Evolutionary conservation across 2,329 filamentous ascomycete genomes (phyloP).

Genomic region (Aspergillus tanneri): DNA sequence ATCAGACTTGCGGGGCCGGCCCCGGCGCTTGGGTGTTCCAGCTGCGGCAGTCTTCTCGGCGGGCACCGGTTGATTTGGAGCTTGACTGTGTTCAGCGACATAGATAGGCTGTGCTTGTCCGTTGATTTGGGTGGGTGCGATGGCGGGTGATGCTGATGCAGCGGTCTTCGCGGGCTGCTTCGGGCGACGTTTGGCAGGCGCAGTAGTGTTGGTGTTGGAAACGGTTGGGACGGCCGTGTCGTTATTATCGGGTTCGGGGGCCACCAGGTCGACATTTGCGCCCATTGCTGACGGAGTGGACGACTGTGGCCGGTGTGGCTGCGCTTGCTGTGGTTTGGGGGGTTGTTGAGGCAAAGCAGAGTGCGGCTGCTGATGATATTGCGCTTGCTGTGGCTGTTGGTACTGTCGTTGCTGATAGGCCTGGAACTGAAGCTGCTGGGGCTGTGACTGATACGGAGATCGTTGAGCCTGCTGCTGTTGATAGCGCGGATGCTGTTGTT

Average conservation of each 20-base stretch:
- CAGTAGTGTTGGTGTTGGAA: background rate
- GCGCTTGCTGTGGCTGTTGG: conserved; percentile 5
- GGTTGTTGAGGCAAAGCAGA: background rate
- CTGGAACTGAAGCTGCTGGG: conserved; percentile 24
- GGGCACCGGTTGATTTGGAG: conserved; percentile 5
- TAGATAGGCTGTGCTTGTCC: conserved; percentile 14
- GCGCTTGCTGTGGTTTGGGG: conserved; percentile 4
- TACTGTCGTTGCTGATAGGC: conserved; percentile 16
- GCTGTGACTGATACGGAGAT: conserved; percentile 19
- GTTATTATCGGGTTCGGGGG: conserved; percentile 12
- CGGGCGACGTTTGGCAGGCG: conserved; percentile 10
- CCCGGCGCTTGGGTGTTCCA: conserved; percentile 26
- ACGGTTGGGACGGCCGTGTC: background rate
- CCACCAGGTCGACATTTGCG: conserved; percentile 1
- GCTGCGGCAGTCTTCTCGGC: conserved; percentile 5
- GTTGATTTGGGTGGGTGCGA: conserved; percentile 12
- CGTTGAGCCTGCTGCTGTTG: conserved; percentile 19
- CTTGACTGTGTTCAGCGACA: too few species aligned
- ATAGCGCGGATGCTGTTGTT: conserved; percentile 17
- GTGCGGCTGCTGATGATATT: conserved; percentile 1
- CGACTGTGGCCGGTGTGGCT: conserved; percentile 7
- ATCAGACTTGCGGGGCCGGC: conserved; percentile 31
- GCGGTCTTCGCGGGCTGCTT: conserved; percentile 11
- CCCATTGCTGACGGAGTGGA: conserved; percentile 14
- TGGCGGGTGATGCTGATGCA: conserved; percentile 10